Conservation (phyloP, 108 stramenopile genomes). For the Schizochytrium sp. region DNA sequence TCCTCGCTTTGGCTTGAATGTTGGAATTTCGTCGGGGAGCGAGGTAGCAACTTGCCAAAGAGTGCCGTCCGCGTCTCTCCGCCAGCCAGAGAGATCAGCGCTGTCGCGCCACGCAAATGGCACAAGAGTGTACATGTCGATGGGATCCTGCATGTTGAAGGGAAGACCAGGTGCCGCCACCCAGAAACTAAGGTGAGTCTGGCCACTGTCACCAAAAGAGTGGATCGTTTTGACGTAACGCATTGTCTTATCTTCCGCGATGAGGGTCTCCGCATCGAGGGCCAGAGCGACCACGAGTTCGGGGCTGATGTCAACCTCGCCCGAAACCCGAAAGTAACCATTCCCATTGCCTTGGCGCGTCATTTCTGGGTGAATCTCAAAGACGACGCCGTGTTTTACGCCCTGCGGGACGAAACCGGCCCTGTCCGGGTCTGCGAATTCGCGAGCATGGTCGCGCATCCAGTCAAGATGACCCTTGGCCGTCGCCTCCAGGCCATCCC, state of each 20-base stretch:
- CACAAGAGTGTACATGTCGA: not conserved
- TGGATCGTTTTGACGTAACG: not conserved
- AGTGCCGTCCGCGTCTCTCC: not conserved
- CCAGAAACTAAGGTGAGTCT: not conserved
- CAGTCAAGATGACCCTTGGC: not conserved
- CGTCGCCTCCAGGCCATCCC: not conserved
- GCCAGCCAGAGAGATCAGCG: not conserved
- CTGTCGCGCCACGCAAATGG: not conserved
- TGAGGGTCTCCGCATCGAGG: not conserved
- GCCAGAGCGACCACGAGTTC: not conserved
- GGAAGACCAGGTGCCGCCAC: not conserved
- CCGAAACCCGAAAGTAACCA: not conserved
- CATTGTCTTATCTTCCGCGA: not conserved
- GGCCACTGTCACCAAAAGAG: not conserved
- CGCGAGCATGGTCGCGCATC: not conserved
- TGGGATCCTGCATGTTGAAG: not conserved
- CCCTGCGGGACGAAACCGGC: not conserved
- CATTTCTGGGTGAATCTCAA: not conserved
- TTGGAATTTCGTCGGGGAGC: not conserved
- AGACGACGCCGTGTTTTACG: not conserved
- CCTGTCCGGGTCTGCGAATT: not conserved
- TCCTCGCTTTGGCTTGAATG: not conserved
- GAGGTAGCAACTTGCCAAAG: not conserved
- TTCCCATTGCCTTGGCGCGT: not conserved
- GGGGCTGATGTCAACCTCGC: not conserved